These are phyloP conservation scores for Linaria vulgaris DNA, from an alignment of 257 asterid genomes.

Conservation along the genomic window DNA sequence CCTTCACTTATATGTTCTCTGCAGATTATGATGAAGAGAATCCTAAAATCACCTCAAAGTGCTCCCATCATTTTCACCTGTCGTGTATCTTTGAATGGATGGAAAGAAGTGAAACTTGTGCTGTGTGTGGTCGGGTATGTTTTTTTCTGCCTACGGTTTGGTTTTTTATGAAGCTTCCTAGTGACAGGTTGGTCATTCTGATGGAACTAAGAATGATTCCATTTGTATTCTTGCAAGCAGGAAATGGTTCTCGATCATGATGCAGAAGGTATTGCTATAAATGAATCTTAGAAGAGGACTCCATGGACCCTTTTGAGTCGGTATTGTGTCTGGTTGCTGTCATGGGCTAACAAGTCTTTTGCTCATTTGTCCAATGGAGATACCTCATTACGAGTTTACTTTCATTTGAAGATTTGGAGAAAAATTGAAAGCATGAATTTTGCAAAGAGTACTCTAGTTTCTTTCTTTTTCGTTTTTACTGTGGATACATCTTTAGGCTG, in stretches of 20 bases:
- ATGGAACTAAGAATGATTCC: slow-evolving; percentile 17
- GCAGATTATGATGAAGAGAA: slow-evolving; percentile 87
- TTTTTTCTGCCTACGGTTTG: background rate
- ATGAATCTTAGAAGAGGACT: slow-evolving; percentile 11
- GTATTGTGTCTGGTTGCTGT: slow-evolving; percentile 24
- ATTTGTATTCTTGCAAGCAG: slow-evolving; percentile 42
- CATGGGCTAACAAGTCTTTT: slow-evolving; percentile 27
- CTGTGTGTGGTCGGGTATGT: slow-evolving; percentile 82
- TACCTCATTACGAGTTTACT: slow-evolving; percentile 28
- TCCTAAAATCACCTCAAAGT: slow-evolving; percentile 80
- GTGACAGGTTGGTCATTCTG: slow-evolving; percentile 8
- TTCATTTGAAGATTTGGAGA: slow-evolving; percentile 22
- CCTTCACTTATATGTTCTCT: slow-evolving; percentile 6
- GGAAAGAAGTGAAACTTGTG: slow-evolving; percentile 94
- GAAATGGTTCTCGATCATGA: slow-evolving; percentile 66
- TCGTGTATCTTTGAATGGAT: slow-evolving; percentile 95
- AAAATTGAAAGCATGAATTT: slow-evolving; percentile 14
- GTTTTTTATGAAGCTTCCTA: background rate
- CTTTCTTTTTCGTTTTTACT: background rate
- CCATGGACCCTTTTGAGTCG: slow-evolving; percentile 12
- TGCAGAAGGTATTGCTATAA: slow-evolving; percentile 32
- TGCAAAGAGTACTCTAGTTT: slow-evolving; percentile 9
- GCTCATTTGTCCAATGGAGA: slow-evolving; percentile 24
- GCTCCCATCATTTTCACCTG: slow-evolving; percentile 90
- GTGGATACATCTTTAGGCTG: slow-evolving; percentile 24